Evolutionary conservation across 257 asterid genomes (phyloP).

Genomic region (Solanum pinnatisectum): DNA sequence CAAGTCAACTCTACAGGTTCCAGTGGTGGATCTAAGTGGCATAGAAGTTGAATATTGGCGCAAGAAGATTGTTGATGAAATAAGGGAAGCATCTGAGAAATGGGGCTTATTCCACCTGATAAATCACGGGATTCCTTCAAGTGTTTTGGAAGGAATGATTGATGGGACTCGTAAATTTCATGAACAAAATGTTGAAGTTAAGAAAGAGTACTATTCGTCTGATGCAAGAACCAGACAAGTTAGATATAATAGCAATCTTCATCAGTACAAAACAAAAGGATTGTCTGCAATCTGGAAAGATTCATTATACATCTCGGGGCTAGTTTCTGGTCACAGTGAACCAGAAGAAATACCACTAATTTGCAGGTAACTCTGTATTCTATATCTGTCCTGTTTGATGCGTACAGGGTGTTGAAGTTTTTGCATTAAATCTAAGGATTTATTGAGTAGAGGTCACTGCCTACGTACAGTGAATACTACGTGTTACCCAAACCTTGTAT

Average conservation of each 20-base stretch:
- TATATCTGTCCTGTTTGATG: background rate
- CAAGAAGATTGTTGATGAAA: constrained; percentile 10
- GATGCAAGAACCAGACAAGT: constrained; percentile 25
- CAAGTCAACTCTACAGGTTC: constrained; percentile 18
- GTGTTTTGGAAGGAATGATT: constrained; percentile 41
- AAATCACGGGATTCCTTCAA: constrained; percentile 30
- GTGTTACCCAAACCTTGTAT: background rate
- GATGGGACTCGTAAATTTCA: constrained; percentile 44
- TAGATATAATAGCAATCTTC: constrained; percentile 43
- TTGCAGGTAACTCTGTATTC: constrained; percentile 28
- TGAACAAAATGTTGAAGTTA: constrained; percentile 44
- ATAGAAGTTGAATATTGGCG: constrained; percentile 6
- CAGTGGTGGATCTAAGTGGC: constrained; percentile 38
- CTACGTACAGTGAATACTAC: background rate
- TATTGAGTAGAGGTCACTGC: background rate
- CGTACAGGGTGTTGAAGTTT: background rate
- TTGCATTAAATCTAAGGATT: no score
- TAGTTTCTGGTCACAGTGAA: background rate
- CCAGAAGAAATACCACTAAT: constrained; percentile 5
- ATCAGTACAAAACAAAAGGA: constrained; percentile 20
- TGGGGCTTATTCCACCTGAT: constrained; percentile 53
- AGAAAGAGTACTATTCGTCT: constrained; percentile 23
- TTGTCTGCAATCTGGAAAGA: constrained; percentile 66
- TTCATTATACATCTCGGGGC: constrained; percentile 28
- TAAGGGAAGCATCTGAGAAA: constrained; percentile 36